These are phyloP conservation scores for Cercospora brassicicola DNA, from an alignment of 2,329 filamentous ascomycete species.

Conservation along the genomic window DNA sequence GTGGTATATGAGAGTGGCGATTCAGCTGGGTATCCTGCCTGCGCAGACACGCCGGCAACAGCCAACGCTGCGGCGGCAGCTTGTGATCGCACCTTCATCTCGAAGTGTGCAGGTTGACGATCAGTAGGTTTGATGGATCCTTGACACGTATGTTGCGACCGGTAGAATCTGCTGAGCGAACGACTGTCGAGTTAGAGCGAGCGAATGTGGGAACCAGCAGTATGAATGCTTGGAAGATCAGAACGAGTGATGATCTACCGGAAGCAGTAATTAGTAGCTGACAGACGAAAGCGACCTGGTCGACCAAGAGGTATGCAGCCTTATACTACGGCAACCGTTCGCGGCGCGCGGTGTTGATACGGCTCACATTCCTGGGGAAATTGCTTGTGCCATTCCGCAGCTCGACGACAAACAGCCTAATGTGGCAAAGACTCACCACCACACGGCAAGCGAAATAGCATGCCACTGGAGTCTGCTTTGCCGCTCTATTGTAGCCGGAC, in stretches of 20 bases:
- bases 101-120: conserved; percentile 5
- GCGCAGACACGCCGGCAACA: conserved; percentile 23
- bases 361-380: conserved; percentile 23
- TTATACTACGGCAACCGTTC: conserved; percentile 26
- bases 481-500: background rate
- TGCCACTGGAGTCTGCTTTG: background rate
- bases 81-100: conserved; percentile 20
- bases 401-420: conserved; percentile 17
- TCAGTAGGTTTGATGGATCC: background rate
- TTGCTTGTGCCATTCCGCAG: conserved; percentile 21
- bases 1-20: conserved; percentile 36
- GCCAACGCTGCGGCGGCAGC: conserved; percentile 16
- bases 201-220: conserved; percentile 19
- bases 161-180: conserved; percentile 15
- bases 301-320: conserved; percentile 22
- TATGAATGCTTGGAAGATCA: conserved; percentile 18
- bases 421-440: conserved; percentile 1
- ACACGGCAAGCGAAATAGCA: conserved; percentile 18
- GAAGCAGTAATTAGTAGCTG: conserved; percentile 26
- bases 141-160: conserved; percentile 3
- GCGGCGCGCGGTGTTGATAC: conserved; percentile 23
- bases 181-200: conserved; percentile 15
- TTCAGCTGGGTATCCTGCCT: conserved; percentile 13
- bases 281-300: conserved; percentile 23
- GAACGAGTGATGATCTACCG: conserved; percentile 25